A percentile compares a stretch with the other conserved stretches of the same genome.
Conservation (phyloP, 305 asterid species). For the Rubia balearica region DNA sequence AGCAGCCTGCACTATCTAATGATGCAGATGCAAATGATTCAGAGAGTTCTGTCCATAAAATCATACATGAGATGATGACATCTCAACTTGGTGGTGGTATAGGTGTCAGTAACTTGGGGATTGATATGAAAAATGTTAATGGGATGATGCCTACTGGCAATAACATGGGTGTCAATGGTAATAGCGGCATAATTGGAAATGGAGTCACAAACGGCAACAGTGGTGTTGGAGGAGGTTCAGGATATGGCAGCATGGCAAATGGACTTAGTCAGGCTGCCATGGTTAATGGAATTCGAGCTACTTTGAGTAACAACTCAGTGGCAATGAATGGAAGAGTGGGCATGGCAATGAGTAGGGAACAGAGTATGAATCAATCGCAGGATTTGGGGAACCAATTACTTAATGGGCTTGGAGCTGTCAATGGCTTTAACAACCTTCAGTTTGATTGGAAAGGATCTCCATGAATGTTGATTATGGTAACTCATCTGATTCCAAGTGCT, state of each 20-base stretch:
- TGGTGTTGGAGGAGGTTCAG: constrained; percentile 50
- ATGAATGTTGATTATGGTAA: constrained; percentile 4
- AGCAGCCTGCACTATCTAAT: constrained; percentile 25
- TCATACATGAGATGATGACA: constrained; percentile 30
- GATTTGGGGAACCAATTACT: constrained; percentile 78
- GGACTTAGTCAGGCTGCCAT: constrained; percentile 65
- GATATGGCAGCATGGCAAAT: constrained; percentile 47
- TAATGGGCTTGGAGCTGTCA: constrained; percentile 62
- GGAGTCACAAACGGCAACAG: constrained; percentile 41
- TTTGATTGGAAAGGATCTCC: constrained; percentile 78
- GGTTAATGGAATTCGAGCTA: constrained; percentile 65
- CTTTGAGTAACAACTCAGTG: constrained; percentile 49
- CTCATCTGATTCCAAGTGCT: constrained; percentile 10
- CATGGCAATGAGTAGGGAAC: constrained; percentile 64
- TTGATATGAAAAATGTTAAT: constrained; percentile 43
- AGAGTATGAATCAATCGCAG: constrained; percentile 64
- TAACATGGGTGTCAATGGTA: constrained; percentile 37
- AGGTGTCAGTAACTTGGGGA: constrained; percentile 39
- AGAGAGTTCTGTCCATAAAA: constrained; percentile 34
- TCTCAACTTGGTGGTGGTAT: constrained; percentile 29
- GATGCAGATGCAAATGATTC: constrained; percentile 26
- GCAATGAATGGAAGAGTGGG: constrained; percentile 72
- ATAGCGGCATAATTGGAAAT: constrained; percentile 37
- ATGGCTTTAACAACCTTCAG: constrained; percentile 62
- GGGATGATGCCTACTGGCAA: constrained; percentile 36